Evolutionary conservation across 257 asterid genomes (phyloP).

Genomic region (Prunella vulgaris): DNA sequence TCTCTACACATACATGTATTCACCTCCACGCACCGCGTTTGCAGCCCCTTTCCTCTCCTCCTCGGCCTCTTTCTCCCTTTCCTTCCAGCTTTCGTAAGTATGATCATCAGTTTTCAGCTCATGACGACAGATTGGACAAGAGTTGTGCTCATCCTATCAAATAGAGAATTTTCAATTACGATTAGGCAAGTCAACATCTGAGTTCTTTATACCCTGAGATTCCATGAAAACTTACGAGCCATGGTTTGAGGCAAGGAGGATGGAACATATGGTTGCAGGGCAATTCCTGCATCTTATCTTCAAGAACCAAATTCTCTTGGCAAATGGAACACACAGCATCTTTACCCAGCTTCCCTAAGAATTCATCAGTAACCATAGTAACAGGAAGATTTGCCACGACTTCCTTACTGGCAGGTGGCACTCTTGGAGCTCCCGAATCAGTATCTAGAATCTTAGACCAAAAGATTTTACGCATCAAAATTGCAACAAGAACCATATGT

Average conservation of each 20-base stretch:
- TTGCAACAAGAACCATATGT: neutral
- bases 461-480: conserved; percentile 13
- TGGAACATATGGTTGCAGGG: conserved; percentile 95
- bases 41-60: conserved; percentile 98
- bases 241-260: conserved; percentile 97
- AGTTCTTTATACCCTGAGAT: neutral
- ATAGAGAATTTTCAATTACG: neutral
- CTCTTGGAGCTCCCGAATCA: conserved; percentile 68
- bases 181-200: neutral
- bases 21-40: conserved; percentile 92
- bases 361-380: conserved; percentile 50
- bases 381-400: conserved; percentile 94
- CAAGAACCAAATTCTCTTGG: conserved; percentile 64
- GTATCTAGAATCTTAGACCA: conserved; percentile 46
- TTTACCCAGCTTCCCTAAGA: conserved; percentile 58
- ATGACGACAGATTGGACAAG: conserved; percentile 95
- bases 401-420: conserved; percentile 93
- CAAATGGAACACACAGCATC: conserved; percentile 90
- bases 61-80: conserved; percentile 90
- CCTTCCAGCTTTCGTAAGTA: conserved; percentile 88
- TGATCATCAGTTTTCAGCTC: conserved; percentile 92
- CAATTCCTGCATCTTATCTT: conserved; percentile 84
- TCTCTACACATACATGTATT: conserved; percentile 83
- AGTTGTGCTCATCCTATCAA: conserved; percentile 79
- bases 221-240: conserved; percentile 70